A percentile compares a stretch with the other conserved stretches of the same genome.
Conservation (phyloP, 2,329 filamentous ascomycete genomes). For the Fusarium pseudocircinatum region DNA sequence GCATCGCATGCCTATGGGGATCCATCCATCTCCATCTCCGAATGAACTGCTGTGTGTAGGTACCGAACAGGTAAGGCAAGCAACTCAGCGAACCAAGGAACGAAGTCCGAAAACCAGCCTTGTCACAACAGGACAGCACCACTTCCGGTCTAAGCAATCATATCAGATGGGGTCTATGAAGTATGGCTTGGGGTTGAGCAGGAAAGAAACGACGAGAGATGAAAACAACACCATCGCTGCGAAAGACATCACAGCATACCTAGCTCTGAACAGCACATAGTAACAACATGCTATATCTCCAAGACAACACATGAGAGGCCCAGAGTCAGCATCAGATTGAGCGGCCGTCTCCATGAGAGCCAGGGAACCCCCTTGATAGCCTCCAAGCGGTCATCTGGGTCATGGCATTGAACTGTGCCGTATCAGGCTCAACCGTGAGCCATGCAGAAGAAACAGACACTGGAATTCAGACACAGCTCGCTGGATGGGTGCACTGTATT, state of each 20-base stretch:
- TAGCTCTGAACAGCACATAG: conserved; percentile 14
- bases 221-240: conserved; percentile 28
- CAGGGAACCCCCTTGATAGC: conserved; percentile 23
- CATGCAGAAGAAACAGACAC: conserved; percentile 3
- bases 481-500: not conserved
- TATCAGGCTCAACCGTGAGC: conserved; percentile 10
- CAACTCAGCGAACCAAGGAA: conserved; percentile 10
- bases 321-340: conserved; percentile 23
- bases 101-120: conserved; percentile 9
- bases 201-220: conserved; percentile 11
- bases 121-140: conserved; percentile 13
- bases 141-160: conserved; percentile 15
- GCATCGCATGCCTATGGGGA: conserved; percentile 12
- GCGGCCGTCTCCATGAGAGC: conserved; percentile 11
- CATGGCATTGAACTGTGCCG: not conserved
- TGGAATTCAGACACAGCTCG: not conserved
- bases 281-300: conserved; percentile 22
- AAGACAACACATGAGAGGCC: conserved; percentile 28
- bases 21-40: conserved; percentile 17
- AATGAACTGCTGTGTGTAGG: not conserved
- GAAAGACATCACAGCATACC: conserved; percentile 21
- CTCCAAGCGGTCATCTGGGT: conserved; percentile 11
- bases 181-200: conserved; percentile 7
- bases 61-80: conserved; percentile 15
- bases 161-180: conserved; percentile 1